Evolutionary conservation across 1,284 basidiomycete genomes (phyloP).

Genomic region (Lentinula novae-zelandiae): DNA sequence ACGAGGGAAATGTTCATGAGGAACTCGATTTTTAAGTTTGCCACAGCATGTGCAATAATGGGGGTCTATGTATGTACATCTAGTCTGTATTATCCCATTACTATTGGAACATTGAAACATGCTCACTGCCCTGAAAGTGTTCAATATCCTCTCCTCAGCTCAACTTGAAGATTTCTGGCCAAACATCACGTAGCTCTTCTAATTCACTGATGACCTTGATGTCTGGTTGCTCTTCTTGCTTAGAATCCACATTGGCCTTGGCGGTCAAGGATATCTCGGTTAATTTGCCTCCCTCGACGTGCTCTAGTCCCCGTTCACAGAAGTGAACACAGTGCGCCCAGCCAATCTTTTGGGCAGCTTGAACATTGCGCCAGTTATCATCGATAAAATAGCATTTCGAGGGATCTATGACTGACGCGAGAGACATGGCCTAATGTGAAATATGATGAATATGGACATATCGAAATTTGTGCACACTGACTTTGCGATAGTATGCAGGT

Average conservation of each 20-base stretch:
- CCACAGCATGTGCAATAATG: no score
- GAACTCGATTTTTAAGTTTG: no score
- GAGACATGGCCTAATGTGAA: constrained; percentile 53
- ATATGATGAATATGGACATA: neutral
- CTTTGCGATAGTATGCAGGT: constrained; percentile 61
- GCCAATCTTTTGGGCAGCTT: constrained; percentile 57
- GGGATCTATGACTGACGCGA: constrained; percentile 57
- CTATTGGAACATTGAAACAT: no score
- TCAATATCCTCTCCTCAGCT: neutral
- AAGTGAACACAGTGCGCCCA: constrained; percentile 77
- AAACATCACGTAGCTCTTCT: constrained; percentile 62
- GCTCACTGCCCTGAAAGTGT: no score
- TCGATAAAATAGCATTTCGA: constrained; percentile 74
- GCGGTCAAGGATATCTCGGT: constrained; percentile 43
- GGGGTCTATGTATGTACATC: neutral
- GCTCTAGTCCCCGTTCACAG: constrained; percentile 59
- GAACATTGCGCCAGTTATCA: constrained; percentile 66
- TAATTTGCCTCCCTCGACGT: constrained; percentile 56
- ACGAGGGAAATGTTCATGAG: no score
- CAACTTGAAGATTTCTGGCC: constrained; percentile 66
- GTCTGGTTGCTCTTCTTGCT: constrained; percentile 30
- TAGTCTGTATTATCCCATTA: no score
- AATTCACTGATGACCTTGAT: constrained; percentile 48
- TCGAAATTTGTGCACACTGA: constrained; percentile 23
- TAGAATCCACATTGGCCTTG: constrained; percentile 31